Conservation (phyloP, 805 yeast genomes). For the Cyberlindnera maclurae region DNA sequence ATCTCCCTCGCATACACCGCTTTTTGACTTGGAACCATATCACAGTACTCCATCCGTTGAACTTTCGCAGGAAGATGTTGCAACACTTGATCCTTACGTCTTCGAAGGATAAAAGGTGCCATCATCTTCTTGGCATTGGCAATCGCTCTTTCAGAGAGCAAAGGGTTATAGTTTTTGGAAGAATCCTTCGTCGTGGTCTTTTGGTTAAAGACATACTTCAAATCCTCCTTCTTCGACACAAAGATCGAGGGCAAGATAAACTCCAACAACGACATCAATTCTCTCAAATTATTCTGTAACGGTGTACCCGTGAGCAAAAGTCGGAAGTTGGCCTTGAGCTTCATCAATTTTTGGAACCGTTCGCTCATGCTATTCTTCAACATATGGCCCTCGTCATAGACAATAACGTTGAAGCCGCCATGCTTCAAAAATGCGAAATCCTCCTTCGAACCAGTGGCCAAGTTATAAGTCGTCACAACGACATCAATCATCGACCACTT, state of each 20-base stretch:
- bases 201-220: slow-evolving; percentile 79
- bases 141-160: slow-evolving; percentile 86
- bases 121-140: slow-evolving; percentile 93
- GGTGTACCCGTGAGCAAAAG: slow-evolving; percentile 94
- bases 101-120: slow-evolving; percentile 93
- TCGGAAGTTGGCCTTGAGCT: slow-evolving; percentile 75
- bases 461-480: slow-evolving; percentile 85
- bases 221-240: slow-evolving; percentile 72
- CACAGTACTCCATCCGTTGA: slow-evolving; percentile 60
- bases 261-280: slow-evolving; percentile 81
- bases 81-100: slow-evolving; percentile 88
- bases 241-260: slow-evolving; percentile 85
- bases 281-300: slow-evolving; percentile 85
- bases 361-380: slow-evolving; percentile 85
- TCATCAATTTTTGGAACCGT: slow-evolving; percentile 82
- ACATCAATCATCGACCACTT: slow-evolving; percentile 65
- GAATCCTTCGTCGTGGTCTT: slow-evolving; percentile 61
- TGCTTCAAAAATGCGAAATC: slow-evolving; percentile 75
- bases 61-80: slow-evolving; percentile 78
- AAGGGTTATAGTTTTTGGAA: slow-evolving; percentile 57
- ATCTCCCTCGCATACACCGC: slow-evolving; percentile 58
- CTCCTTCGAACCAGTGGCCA: slow-evolving; percentile 80
- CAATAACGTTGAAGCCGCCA: slow-evolving; percentile 76
- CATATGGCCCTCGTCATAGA: slow-evolving; percentile 98
- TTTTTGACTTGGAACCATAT: slow-evolving; percentile 46